phyloP scores from a whole-genome alignment of 495 filamentous ascomycete genomes.

The Podospora appendiculata region DNA sequence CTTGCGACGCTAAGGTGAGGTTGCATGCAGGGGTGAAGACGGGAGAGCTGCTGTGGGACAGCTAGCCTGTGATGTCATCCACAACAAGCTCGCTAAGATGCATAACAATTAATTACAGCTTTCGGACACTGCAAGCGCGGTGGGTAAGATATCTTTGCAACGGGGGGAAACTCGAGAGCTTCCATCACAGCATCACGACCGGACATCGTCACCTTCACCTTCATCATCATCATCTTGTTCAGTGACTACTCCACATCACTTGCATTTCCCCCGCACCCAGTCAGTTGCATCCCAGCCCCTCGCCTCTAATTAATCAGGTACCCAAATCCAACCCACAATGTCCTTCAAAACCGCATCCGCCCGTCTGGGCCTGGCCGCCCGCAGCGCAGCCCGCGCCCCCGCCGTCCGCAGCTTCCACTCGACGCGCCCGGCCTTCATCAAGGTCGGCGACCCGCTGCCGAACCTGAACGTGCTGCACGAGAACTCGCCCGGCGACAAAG shows the following conservation, averaged over 20 bases:
- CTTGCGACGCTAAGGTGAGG: too few species aligned
- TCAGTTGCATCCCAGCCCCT: background rate
- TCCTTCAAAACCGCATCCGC: background rate
- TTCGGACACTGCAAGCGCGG: too few species aligned
- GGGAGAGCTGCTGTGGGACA: background rate
- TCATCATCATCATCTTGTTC: too few species aligned
- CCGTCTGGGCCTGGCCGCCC: background rate
- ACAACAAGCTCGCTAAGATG: background rate
- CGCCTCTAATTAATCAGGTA: background rate
- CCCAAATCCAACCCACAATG: background rate
- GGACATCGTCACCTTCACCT: background rate
- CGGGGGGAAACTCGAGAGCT: background rate
- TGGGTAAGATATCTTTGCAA: too few species aligned
- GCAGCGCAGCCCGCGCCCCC: conserved; percentile 1
- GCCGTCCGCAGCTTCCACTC: conserved; percentile 42
- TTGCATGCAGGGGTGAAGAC: too few species aligned
- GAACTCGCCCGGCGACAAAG: conserved; percentile 65
- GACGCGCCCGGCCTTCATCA: conserved; percentile 41
- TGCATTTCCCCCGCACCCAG: background rate
- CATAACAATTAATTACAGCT: background rate
- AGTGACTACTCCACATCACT: too few species aligned
- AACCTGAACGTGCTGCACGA: conserved; percentile 54
- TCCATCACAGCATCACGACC: background rate
- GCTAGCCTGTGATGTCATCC: conserved; percentile 9
- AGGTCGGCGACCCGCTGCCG: conserved; percentile 56